Evolutionary conservation across 495 filamentous ascomycete genomes (phyloP), one percentile per base, ranked within the genome.

Genomic region (Xylaria venustula): DNA sequence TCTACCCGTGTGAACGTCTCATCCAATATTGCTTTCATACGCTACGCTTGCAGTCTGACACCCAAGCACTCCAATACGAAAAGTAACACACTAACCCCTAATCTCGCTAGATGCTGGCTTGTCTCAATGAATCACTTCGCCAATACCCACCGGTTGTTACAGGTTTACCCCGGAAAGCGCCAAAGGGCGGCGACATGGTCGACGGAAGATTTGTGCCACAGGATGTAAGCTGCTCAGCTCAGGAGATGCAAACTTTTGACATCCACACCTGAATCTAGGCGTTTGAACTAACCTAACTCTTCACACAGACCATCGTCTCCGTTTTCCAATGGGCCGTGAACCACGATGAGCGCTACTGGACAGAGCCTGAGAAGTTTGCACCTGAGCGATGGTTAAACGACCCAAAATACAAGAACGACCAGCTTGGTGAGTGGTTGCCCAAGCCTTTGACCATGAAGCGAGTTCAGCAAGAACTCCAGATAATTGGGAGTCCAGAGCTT

Each of bases 111-210:
- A 68, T 87, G 65, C 62, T 80, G 15, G 85, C 85, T 9, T 78
- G 77, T 46, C 68, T 87, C 0, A 73, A 85, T 41, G 87, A 89
- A 64, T 72, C 75, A 0, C 66, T 89, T 48, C 79, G 87, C 1
- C 74, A 84, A 54, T 85, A 85, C 61, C 83, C 86, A 7, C 85
- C 86, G 0, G 73, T 82, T 8, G 73, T 82, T 0, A 72, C 51
- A 19, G 78, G 73, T 0, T 57, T 82, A 5, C 79, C 79, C 4
- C 72, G 85, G 0, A 58, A 75, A 0, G 72, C 73, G 5, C 78
- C 83, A 1, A 63, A 67, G 19, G 74, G 72, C 0, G 85, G 85
- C 8, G 72, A 68, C 1, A 74, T 49, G 3, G 75, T 88, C 15
- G 61, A 67, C 26, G 84, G 78, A 0, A 42, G 77, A 4, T 81